phyloP scores from a whole-genome alignment of 495 filamentous ascomycete genomes.

The Neurospora cerealis region DNA sequence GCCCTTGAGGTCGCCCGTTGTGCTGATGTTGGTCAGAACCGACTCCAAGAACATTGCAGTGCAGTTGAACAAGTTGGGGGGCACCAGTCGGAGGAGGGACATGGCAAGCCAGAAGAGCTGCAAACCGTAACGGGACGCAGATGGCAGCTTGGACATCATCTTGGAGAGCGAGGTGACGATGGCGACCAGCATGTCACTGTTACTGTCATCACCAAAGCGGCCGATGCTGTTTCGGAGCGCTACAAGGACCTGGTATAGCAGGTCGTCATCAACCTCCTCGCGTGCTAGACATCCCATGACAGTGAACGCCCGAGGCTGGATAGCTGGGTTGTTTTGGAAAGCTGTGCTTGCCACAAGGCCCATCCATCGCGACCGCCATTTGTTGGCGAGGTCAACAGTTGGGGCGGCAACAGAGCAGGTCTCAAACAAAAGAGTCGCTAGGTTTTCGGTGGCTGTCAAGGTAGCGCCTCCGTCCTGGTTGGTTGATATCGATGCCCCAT shows the following conservation, averaged over 20 bases:
- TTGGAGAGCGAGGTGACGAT: constrained; percentile 55
- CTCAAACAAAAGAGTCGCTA: constrained; percentile 47
- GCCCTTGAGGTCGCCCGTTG: constrained; percentile 44
- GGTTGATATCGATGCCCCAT: constrained; percentile 35
- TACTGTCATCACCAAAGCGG: constrained; percentile 48
- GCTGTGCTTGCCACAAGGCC: constrained; percentile 58
- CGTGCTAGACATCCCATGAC: constrained; percentile 60
- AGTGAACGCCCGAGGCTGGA: constrained; percentile 56
- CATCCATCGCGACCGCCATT: constrained; percentile 65
- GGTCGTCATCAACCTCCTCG: constrained; percentile 58
- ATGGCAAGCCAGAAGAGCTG: constrained; percentile 61
- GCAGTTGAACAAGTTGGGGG: constrained; percentile 50
- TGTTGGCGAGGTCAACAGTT: constrained; percentile 52
- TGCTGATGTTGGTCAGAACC: constrained; percentile 48
- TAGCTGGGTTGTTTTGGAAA: constrained; percentile 60
- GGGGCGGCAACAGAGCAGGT: constrained; percentile 52
- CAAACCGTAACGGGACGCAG: constrained; percentile 52
- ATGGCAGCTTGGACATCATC: constrained; percentile 57
- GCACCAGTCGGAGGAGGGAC: constrained; percentile 52
- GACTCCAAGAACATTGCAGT: constrained; percentile 52
- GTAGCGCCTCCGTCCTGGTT: constrained; percentile 37
- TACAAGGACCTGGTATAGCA: constrained; percentile 59
- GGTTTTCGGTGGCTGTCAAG: constrained; percentile 41
- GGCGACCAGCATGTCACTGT: constrained; percentile 55
- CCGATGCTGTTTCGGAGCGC: constrained; percentile 49